phyloP scores from a whole-genome alignment of 768 basidiomycete genomes.

The Filobasidium floriforme region DNA sequence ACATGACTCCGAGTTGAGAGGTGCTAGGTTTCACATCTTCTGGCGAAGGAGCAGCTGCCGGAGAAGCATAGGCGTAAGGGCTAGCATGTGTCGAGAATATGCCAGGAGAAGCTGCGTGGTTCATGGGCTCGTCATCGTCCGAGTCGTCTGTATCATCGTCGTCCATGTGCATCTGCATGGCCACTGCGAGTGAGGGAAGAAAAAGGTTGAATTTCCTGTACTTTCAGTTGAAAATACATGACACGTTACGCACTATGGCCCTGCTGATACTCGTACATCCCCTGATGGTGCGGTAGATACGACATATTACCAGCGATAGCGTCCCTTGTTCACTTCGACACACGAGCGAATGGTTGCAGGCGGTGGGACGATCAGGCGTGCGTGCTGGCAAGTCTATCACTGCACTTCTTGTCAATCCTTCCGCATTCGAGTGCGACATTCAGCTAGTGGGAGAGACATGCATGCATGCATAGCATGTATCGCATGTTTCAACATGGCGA shows the following conservation, averaged over 20 bases:
- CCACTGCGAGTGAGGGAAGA: neutral
- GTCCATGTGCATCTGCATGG: neutral
- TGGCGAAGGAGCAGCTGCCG: neutral
- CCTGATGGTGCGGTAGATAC: neutral
- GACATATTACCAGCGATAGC: neutral
- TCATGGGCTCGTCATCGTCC: conserved; percentile 1
- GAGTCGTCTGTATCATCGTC: neutral
- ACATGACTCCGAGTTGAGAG: neutral
- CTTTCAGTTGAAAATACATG: neutral
- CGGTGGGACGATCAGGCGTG: no score
- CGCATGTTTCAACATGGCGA: no score
- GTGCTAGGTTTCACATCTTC: neutral
- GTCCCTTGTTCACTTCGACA: no score
- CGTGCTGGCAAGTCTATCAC: no score
- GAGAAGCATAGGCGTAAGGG: neutral
- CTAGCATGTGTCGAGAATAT: neutral
- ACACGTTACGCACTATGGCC: neutral
- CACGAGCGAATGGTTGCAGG: no score
- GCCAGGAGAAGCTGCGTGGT: neutral
- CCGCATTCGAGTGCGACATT: no score
- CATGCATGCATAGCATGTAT: no score
- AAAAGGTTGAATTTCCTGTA: neutral
- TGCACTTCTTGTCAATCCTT: no score
- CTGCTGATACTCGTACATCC: conserved; percentile 1
- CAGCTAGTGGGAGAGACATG: no score